These are phyloP conservation scores for Aspergillus incahuasiensis DNA, from an alignment of 495 filamentous ascomycete genomes.

Conservation along the genomic window DNA sequence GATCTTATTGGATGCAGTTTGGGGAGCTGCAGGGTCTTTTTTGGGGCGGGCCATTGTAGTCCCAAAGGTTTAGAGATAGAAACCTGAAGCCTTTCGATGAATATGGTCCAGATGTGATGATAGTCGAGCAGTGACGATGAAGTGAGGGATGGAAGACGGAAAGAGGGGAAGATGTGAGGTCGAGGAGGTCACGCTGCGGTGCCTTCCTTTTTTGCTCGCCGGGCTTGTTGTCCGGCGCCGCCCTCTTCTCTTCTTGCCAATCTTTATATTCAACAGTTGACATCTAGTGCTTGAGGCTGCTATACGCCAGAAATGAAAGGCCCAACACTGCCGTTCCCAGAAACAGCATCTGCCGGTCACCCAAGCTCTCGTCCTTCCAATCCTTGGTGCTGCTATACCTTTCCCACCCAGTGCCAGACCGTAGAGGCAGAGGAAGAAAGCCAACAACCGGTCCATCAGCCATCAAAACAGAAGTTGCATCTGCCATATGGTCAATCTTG, in stretches of 20 bases:
- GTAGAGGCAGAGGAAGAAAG: background rate
- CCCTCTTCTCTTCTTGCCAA: too few relatives aligned
- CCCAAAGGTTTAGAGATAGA: background rate
- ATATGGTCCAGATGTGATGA: background rate
- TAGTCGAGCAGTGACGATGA: background rate
- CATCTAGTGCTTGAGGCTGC: background rate
- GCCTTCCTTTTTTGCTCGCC: background rate
- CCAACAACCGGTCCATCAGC: slow-evolving; percentile 1
- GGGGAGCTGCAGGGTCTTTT: background rate
- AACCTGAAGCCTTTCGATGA: background rate
- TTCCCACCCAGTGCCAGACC: background rate
- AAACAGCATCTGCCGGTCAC: background rate
- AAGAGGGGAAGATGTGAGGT: background rate
- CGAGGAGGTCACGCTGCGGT: background rate
- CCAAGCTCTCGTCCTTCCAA: background rate
- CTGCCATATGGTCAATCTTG: background rate
- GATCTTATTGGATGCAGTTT: background rate
- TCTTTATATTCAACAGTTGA: too few relatives aligned
- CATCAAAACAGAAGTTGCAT: background rate
- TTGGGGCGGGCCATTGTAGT: background rate
- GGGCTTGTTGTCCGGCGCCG: background rate
- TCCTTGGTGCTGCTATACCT: background rate
- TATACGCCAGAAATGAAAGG: background rate
- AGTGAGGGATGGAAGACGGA: background rate
- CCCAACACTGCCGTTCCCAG: background rate